Evolutionary conservation across 495 filamentous ascomycete genomes (phyloP), one percentile per base, ranked within the genome.

Genomic region (Penicillium bialowiezense): DNA sequence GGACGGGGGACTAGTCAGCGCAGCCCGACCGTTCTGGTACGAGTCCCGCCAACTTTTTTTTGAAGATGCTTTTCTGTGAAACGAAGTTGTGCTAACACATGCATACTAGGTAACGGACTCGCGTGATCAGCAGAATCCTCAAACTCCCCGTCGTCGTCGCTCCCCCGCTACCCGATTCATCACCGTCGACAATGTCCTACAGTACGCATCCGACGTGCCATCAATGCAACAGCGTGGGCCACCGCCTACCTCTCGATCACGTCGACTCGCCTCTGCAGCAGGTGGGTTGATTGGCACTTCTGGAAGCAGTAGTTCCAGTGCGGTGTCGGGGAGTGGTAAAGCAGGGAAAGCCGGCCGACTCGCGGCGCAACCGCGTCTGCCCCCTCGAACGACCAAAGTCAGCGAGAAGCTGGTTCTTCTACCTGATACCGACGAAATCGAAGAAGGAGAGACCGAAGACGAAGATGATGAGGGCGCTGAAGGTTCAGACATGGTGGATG

Each of bases 381-480:
- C 92, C 0, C 82, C 88, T 1, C 82, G 93, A 17, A 91, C 90
- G 21, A 93, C 90, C 13, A 96, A 97, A 58, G 79, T 96, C 38
- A 93, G 87, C 59, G 90, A 97, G 74, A 97, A 97, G 65, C 75
- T 99, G 7, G 93, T 97, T 0, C 74, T 97, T n/a, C 73, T 99
- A 18, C 95, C 93, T 1, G 93, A 97, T 60, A 86, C 91, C 2
- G 71, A 76, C 3, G 69, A 67, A 7, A 68, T 73, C 1, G 61
- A 54, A 3, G 58, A 62, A 31, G 35, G 41, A 4, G 50, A 66
- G 49, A 28, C 41, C 13, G 24, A 55, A 35, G 55, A 56, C 42
- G 43, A 55, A n/a, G 52, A 66, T 24, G 51, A 64, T 29, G 53
- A 64, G 5, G 45, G 59, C 6, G 54, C 49, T 13, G 49, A 64